These are phyloP conservation scores for Candida schatavii DNA, from an alignment of 805 yeast species.

Conservation along the genomic window DNA sequence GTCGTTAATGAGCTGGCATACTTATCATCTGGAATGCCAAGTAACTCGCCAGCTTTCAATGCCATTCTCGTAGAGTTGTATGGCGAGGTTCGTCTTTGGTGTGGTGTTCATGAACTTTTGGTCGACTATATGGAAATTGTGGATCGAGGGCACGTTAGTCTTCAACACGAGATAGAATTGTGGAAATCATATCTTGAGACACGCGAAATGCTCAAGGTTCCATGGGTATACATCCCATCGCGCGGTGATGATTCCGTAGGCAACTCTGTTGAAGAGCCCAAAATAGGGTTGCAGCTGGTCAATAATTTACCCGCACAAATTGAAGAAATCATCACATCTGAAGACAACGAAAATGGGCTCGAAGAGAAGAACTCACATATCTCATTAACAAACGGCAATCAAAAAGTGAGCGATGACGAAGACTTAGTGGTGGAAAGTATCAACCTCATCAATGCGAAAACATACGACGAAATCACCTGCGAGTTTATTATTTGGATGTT, in stretches of 20 bases:
- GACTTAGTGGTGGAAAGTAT: background rate
- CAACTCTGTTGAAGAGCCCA: background rate
- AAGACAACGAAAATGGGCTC: too few species aligned
- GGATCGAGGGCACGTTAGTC: constrained; percentile 10
- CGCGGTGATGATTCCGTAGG: too few species aligned
- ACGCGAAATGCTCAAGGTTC: constrained; percentile 12
- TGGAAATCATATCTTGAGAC: constrained; percentile 28
- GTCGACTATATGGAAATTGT: constrained; percentile 11
- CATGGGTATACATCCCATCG: constrained; percentile 25
- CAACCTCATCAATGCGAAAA: background rate
- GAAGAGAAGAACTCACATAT: too few species aligned
- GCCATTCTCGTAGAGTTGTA: constrained; percentile 20
- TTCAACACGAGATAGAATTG: constrained; percentile 23
- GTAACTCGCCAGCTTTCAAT: constrained; percentile 16
- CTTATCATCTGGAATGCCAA: constrained; percentile 9
- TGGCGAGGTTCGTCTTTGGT: constrained; percentile 13
- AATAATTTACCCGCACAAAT: background rate
- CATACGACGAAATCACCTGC: background rate
- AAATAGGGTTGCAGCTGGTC: background rate
- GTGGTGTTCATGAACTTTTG: constrained; percentile 9
- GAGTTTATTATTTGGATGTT: constrained; percentile 23
- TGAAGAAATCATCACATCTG: background rate
- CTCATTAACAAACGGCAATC: too few species aligned
- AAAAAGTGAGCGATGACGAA: constrained; percentile 2
- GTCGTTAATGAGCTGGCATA: constrained; percentile 13